These are phyloP conservation scores for Xylaria flabelliformis DNA, from an alignment of 495 filamentous ascomycete genomes.

Conservation along the genomic window DNA sequence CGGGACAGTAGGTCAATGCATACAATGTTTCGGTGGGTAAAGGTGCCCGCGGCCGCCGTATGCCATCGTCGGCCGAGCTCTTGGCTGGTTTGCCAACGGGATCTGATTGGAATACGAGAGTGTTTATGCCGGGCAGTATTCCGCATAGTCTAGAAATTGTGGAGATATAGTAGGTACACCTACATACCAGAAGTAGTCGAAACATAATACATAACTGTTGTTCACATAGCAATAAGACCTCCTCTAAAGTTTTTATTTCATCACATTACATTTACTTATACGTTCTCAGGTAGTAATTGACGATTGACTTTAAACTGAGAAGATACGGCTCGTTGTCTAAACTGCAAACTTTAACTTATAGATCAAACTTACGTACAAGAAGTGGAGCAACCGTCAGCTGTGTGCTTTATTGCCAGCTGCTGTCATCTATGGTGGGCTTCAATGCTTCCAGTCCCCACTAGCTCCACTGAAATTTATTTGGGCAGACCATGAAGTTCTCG, in stretches of 20 bases:
- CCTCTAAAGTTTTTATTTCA: not conserved
- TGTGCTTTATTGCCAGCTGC: not conserved
- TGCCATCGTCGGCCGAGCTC: not conserved
- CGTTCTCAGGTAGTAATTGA: not conserved
- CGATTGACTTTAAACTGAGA: not conserved
- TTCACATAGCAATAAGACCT: not conserved
- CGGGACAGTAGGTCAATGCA: not conserved
- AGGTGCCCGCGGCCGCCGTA: slow-evolving; percentile 13
- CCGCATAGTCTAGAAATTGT: not conserved
- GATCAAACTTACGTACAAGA: not conserved
- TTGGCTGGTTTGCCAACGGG: not conserved
- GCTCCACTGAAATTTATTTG: slow-evolving; percentile 28
- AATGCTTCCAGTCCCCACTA: too few relatives aligned
- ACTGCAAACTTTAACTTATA: not conserved
- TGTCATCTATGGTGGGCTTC: not conserved
- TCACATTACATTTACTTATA: not conserved
- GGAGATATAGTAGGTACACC: not conserved
- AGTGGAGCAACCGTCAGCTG: not conserved
- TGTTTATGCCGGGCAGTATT: not conserved
- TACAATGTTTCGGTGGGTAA: slow-evolving; percentile 12
- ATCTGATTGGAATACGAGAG: not conserved
- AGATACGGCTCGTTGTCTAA: not conserved
- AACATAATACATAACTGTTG: not conserved
- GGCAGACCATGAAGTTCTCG: slow-evolving; percentile 3
- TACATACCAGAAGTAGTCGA: not conserved